Evolutionary conservation across 176 grass and related monocot genomes (phyloP).

Genomic region (Aegilops longissima): DNA sequence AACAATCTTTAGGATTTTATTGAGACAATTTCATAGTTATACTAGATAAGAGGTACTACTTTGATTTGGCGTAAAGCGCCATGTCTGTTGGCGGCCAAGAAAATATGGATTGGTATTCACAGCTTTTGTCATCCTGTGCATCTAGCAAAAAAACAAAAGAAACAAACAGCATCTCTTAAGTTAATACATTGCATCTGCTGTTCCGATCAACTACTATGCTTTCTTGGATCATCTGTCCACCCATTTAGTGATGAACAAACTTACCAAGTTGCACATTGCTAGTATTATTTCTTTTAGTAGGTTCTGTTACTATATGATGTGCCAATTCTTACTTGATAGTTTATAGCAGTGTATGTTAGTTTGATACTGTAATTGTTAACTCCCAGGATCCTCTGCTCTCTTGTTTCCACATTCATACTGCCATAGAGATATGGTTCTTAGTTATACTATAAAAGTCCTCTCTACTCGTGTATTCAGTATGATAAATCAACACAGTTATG

Average conservation of each 20-base stretch:
- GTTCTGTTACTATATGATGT: not conserved
- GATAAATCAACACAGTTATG: not conserved
- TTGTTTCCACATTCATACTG: not conserved
- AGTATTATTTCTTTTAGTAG: not conserved
- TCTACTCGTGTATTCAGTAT: not conserved
- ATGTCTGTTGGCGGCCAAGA: not conserved
- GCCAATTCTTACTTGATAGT: constrained; percentile 9
- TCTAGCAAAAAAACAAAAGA: not conserved
- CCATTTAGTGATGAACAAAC: not conserved
- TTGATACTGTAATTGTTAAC: not conserved
- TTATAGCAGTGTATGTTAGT: not conserved
- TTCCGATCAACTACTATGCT: constrained; percentile 21
- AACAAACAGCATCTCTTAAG: not conserved
- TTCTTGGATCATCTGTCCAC: not conserved
- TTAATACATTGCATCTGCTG: not conserved
- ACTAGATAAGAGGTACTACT: not conserved
- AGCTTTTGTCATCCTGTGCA: not conserved
- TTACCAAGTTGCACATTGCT: not conserved
- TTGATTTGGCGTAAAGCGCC: not conserved
- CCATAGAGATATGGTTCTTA: not conserved
- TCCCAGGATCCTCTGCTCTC: not conserved
- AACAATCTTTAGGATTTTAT: not conserved
- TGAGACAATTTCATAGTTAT: not conserved
- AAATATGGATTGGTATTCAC: not conserved
- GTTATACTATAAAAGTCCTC: not conserved